A percentile compares a stretch with the other conserved stretches of the same genome.
These are phyloP conservation scores for Nannizziopsis arthrosporioides DNA, from an alignment of 2,329 filamentous ascomycete genomes.

Conservation along the genomic window DNA sequence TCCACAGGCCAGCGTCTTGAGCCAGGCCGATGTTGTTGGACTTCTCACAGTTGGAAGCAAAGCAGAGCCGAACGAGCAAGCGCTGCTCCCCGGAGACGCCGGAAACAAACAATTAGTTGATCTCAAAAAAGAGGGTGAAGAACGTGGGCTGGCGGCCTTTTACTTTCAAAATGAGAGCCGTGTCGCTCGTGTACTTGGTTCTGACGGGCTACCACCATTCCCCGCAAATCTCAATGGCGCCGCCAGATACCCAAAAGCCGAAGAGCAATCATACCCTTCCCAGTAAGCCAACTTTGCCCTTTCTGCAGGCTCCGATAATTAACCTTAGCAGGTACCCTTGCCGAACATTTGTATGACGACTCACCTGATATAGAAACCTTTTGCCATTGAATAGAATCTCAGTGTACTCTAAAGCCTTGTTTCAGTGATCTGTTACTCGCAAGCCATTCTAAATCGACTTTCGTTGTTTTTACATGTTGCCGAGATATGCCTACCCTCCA, in stretches of 20 bases:
- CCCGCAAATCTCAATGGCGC: slow-evolving; percentile 56
- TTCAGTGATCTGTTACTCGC: no score
- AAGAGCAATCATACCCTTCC: slow-evolving; percentile 58
- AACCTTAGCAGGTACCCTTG: slow-evolving; percentile 32
- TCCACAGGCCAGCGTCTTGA: slow-evolving; percentile 65
- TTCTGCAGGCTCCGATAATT: slow-evolving; percentile 21
- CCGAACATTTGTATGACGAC: slow-evolving; percentile 33
- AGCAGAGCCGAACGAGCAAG: slow-evolving; percentile 65
- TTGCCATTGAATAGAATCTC: no score
- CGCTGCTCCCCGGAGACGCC: slow-evolving; percentile 59
- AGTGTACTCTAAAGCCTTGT: no score
- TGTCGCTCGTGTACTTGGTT: slow-evolving; percentile 51
- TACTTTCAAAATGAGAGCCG: slow-evolving; percentile 54
- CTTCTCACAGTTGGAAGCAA: slow-evolving; percentile 77
- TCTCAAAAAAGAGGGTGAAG: slow-evolving; percentile 61
- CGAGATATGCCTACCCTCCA: no score
- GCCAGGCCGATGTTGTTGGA: slow-evolving; percentile 72
- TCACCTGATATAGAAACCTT: no score
- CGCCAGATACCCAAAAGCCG: slow-evolving; percentile 53
- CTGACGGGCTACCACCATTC: slow-evolving; percentile 73
- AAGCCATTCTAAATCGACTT: no score
- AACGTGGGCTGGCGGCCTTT: slow-evolving; percentile 57
- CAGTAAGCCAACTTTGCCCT: slow-evolving; percentile 37
- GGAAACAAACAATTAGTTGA: slow-evolving; percentile 64
- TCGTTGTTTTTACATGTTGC: no score